Evolutionary conservation across 164 flowering plant genomes (phyloP), one percentile per base, ranked within the genome.

Genomic region (Vitis riparia): DNA sequence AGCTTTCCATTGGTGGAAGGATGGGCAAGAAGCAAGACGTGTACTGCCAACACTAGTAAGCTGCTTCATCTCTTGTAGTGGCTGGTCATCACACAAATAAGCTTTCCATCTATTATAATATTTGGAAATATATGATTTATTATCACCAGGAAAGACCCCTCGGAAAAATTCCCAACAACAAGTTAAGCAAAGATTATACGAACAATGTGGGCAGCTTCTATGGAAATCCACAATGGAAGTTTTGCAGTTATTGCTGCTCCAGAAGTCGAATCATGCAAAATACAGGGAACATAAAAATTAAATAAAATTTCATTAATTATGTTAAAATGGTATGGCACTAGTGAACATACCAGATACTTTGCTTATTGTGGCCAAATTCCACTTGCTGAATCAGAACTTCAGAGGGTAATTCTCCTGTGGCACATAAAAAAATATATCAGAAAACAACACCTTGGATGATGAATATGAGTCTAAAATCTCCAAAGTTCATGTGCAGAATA

Each of bases 201-300:
- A 92, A 78, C 97, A 88, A 11, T 75, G 79, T 66, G 82, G 69
- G 75, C 97, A 94, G 79, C 91, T 89, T 83, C 91, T 82, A 60
- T 89, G 90, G 70, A 83, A 77, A 81, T 89, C 88, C 55, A 81
- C 73, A 55, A 89, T 87, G 49, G 83, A 81, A 51, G 80, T 70
- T 77, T 77, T 83, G 82, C 94, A 88, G 62, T 81, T 85, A 76
- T 82, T 78, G 84, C 95, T 89, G 91, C 70, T 71, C 71, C 73
- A 67, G 49, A 63, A 69, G 55, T 37, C 51, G 65, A 74, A 61
- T 14, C 29, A 72, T 60, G 23, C 32, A 62, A 11, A 58, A 66
- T 51, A 76, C 12, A 47, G 32, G 14, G 44, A 68, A 59, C 14
- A 65, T 2, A 17, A 55, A 32, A 55, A 32, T n/a, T n/a, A n/a